A percentile compares a stretch with the other conserved stretches of the same genome.
phyloP scores from a whole-genome alignment of 768 basidiomycete species.

The Leccinellum rugosiceps region DNA sequence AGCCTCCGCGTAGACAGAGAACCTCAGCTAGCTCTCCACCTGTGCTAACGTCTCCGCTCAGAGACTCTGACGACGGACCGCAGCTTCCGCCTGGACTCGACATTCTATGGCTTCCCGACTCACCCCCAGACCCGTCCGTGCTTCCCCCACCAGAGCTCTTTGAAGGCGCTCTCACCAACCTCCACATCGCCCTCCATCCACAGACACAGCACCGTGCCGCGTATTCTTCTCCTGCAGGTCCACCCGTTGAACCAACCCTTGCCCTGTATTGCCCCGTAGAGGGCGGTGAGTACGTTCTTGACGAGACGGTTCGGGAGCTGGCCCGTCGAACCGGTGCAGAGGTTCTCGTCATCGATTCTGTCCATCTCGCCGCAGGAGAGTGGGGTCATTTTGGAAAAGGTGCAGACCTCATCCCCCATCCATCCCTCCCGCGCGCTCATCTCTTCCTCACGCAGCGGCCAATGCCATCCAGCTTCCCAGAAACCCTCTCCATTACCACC shows the following conservation, averaged over 20 bases:
- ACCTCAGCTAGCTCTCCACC: conserved; percentile 1
- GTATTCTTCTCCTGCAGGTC: conserved; percentile 50
- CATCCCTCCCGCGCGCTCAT: conserved; percentile 8
- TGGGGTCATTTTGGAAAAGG: conserved; percentile 84
- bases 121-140: conserved; percentile 20
- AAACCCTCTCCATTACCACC: conserved; percentile 73
- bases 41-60: conserved; percentile 2
- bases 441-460: conserved; percentile 49
- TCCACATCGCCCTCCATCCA: conserved; percentile 76
- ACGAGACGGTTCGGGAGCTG: conserved; percentile 74
- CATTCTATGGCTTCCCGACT: conserved; percentile 63
- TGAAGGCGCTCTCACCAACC: conserved; percentile 70
- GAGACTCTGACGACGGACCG: conserved; percentile 30
- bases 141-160: conserved; percentile 75
- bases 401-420: conserved; percentile 23
- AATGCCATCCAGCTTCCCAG: conserved; percentile 61
- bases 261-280: conserved; percentile 79
- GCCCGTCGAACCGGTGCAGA: conserved; percentile 74
- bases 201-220: conserved; percentile 75
- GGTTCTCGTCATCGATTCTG: conserved; percentile 78
- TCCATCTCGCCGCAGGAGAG: conserved; percentile 85
- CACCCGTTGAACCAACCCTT: conserved; percentile 74
- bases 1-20: conserved; percentile 21
- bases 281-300: conserved; percentile 81
- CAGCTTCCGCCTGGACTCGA: conserved; percentile 55